Evolutionary conservation across 2,329 filamentous ascomycete species (phyloP).

Genomic region (Fusarium sp.): DNA sequence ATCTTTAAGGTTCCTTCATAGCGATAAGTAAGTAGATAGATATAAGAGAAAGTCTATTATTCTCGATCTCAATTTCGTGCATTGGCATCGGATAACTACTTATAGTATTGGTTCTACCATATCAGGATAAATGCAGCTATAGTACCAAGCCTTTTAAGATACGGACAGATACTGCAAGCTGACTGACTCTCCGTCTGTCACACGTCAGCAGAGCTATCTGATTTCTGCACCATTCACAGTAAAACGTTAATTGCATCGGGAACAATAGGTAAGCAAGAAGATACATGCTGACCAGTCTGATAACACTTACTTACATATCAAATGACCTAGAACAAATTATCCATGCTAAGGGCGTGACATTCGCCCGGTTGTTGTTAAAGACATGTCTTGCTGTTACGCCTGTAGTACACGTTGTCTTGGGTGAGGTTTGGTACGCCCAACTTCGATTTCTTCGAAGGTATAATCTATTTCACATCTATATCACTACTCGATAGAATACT

Average conservation of each 20-base stretch:
- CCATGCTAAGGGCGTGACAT: slow-evolving; percentile 46
- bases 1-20: not conserved
- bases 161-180: not conserved
- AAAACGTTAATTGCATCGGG: not conserved
- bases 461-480: not conserved
- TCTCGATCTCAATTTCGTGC: not conserved
- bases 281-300: not conserved
- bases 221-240: not conserved
- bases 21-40: not conserved
- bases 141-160: not conserved
- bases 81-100: not conserved
- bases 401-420: not conserved
- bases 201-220: slow-evolving; percentile 6
- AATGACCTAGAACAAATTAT: not conserved
- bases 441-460: not conserved
- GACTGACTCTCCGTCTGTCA: not conserved
- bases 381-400: fast-evolving
- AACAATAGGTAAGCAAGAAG: not conserved
- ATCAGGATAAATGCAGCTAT: not conserved
- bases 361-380: slow-evolving; percentile 33
- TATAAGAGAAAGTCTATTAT: not conserved
- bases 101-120: not conserved
- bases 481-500: not conserved
- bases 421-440: not conserved
- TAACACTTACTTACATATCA: not conserved